Conservation (phyloP, 2,329 filamentous ascomycete genomes). For the Knufia fluminis region DNA sequence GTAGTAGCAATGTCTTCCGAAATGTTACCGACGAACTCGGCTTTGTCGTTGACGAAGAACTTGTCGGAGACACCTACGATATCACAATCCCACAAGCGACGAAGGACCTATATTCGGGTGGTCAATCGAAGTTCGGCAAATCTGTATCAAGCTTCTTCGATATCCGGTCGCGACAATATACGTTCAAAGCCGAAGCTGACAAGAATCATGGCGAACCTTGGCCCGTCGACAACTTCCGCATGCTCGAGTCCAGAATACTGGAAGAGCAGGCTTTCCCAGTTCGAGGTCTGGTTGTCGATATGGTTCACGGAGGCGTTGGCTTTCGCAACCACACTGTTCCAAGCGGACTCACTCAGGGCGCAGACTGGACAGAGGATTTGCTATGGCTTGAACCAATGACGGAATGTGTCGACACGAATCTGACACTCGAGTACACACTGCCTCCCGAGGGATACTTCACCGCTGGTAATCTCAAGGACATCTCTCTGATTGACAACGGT, state of each 20-base stretch:
- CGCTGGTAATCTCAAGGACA: not conserved
- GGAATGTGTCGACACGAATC: constrained; percentile 5
- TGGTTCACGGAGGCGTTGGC: constrained; percentile 33
- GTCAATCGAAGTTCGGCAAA: constrained; percentile 19
- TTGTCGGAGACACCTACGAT: not conserved
- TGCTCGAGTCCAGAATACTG: constrained; percentile 27
- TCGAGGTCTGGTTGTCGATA: constrained; percentile 31
- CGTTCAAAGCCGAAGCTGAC: not conserved
- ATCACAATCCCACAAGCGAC: constrained; percentile 27
- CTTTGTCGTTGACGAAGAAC: not conserved
- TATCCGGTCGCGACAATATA: constrained; percentile 31
- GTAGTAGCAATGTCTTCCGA: not conserved
- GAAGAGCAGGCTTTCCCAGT: constrained; percentile 28
- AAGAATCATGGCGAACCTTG: constrained; percentile 13
- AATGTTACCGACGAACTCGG: not conserved
- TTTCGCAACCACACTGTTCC: constrained; percentile 39
- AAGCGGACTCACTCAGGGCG: constrained; percentile 36
- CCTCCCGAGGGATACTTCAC: not conserved
- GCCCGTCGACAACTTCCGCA: constrained; percentile 29
- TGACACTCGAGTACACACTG: not conserved
- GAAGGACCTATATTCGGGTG: constrained; percentile 32
- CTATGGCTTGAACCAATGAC: constrained; percentile 39
- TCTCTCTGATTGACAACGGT: constrained; percentile 29
- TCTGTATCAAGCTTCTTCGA: constrained; percentile 38
- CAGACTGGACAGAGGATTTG: constrained; percentile 40